These are phyloP conservation scores for Ilex paraguariensis DNA, from an alignment of 305 asterid genomes.

Conservation along the genomic window DNA sequence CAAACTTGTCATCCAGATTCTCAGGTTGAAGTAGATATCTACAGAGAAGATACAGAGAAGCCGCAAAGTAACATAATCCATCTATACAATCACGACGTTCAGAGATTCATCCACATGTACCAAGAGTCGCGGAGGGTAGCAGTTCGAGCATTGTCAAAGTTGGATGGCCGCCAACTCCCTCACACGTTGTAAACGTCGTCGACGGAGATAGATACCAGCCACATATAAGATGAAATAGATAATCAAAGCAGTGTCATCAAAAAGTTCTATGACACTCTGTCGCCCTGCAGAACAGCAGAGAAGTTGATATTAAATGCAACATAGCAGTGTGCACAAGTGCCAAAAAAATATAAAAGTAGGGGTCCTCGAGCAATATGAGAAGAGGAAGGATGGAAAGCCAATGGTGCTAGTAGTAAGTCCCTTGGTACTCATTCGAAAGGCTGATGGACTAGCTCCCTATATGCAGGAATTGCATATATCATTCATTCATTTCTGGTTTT, in stretches of 20 bases:
- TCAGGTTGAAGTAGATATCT: not conserved
- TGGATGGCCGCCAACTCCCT: slow-evolving; percentile 40
- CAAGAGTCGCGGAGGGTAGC: not conserved
- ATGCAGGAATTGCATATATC: too few relatives aligned
- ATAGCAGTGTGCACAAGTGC: not conserved
- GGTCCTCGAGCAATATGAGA: not conserved
- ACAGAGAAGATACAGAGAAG: not conserved
- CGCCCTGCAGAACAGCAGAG: slow-evolving; percentile 38
- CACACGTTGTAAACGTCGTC: slow-evolving; percentile 43
- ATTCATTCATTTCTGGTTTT: too few relatives aligned
- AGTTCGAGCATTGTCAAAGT: slow-evolving; percentile 10
- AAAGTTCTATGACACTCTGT: slow-evolving; percentile 32
- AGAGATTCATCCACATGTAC: not conserved
- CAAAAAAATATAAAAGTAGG: not conserved
- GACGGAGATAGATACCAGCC: slow-evolving; percentile 40
- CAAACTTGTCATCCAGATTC: not conserved
- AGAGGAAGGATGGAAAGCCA: not conserved
- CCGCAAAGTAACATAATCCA: too few relatives aligned
- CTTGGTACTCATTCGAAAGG: not conserved
- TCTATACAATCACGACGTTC: too few relatives aligned
- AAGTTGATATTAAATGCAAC: not conserved
- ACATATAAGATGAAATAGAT: slow-evolving; percentile 45
- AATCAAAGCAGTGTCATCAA: slow-evolving; percentile 51
- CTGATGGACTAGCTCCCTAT: not conserved
- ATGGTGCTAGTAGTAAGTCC: not conserved